Conservation (phyloP, 2,329 filamentous ascomycete genomes). For the Pseudogymnoascus destructans region DNA sequence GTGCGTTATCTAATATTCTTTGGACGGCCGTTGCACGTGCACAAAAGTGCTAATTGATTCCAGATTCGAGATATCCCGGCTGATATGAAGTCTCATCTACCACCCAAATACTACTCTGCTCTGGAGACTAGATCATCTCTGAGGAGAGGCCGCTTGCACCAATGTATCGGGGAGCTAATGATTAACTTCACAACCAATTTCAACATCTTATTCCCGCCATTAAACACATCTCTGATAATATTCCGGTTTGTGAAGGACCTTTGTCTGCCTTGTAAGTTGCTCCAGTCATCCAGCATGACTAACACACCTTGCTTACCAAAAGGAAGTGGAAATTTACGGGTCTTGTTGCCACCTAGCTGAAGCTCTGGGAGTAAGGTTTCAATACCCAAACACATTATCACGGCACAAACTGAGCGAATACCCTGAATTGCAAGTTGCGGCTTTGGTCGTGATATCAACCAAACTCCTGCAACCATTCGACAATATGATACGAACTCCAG, state of each 20-base stretch:
- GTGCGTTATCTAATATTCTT: conserved; percentile 30
- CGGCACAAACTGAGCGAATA: conserved; percentile 26
- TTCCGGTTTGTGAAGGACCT: conserved; percentile 59
- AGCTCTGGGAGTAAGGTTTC: conserved; percentile 37
- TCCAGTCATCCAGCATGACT: neutral
- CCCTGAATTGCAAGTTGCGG: conserved; percentile 63
- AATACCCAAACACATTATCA: conserved; percentile 36
- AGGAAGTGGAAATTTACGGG: conserved; percentile 49
- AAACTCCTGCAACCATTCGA: conserved; percentile 74
- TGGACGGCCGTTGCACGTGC: neutral
- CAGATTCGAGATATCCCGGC: conserved; percentile 46
- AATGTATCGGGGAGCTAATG: conserved; percentile 46
- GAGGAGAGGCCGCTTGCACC: conserved; percentile 48
- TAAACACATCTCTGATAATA: conserved; percentile 58
- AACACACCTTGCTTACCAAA: conserved; percentile 16
- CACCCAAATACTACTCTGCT: conserved; percentile 43
- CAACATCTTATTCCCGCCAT: conserved; percentile 54
- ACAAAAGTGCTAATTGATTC: neutral
- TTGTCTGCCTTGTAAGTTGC: conserved; percentile 53
- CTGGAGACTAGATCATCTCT: conserved; percentile 40
- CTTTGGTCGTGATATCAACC: conserved; percentile 58
- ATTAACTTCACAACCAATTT: conserved; percentile 55
- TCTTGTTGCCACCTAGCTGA: conserved; percentile 40
- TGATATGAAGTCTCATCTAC: conserved; percentile 52
- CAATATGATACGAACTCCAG: conserved; percentile 36